These are phyloP conservation scores for Piper betle DNA, from an alignment of 164 flowering plant species.

Conservation along the genomic window DNA sequence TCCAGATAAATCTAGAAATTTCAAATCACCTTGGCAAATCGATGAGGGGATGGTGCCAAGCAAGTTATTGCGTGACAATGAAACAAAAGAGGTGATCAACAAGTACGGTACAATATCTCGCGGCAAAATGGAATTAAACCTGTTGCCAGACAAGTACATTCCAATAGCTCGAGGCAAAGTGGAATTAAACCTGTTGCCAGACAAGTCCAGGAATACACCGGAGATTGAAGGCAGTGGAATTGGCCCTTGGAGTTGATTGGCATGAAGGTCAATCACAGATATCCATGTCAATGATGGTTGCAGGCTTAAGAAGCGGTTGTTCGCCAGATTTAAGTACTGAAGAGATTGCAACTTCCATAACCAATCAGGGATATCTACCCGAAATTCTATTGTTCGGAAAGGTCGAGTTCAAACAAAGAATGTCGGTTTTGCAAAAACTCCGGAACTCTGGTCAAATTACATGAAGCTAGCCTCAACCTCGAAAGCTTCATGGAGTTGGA, in stretches of 20 bases:
- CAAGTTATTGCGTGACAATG: conserved; percentile 19
- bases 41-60: conserved; percentile 18
- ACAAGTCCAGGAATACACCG: conserved; percentile 28
- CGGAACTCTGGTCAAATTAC: conserved; percentile 26
- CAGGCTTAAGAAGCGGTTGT: conserved; percentile 16
- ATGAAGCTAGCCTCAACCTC: conserved; percentile 29
- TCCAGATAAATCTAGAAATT: conserved; percentile 38
- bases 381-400: conserved; percentile 29
- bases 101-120: no score
- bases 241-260: conserved; percentile 29
- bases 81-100: conserved; percentile 22
- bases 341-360: conserved; percentile 17
- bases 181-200: conserved; percentile 28
- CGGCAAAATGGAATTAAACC: no score
- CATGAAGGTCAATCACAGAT: conserved; percentile 26
- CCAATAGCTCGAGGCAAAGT: conserved; percentile 17
- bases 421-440: conserved; percentile 18
- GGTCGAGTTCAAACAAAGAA: conserved; percentile 20
- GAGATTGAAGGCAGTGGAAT: conserved; percentile 17
- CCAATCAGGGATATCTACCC: conserved; percentile 36
- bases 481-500: conserved; percentile 12
- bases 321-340: conserved; percentile 25
- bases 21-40: conserved; percentile 32
- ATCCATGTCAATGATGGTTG: neutral
- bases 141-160: neutral